Evolutionary conservation across 1,284 basidiomycete genomes (phyloP).

Genomic region (Chiua sp.): DNA sequence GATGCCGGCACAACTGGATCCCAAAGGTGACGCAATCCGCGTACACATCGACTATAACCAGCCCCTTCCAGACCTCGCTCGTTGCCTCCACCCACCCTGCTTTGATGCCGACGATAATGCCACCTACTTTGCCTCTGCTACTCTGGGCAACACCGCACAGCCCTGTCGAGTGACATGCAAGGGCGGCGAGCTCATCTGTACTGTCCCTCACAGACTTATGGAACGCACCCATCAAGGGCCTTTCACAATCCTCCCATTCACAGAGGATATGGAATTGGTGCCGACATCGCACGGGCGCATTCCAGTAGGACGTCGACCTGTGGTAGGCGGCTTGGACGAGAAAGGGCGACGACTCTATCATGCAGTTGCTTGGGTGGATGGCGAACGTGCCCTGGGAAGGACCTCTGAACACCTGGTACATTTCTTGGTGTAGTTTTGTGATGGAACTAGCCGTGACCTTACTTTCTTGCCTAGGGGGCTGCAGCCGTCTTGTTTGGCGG

Average conservation of each 20-base stretch:
- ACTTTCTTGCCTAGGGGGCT: neutral
- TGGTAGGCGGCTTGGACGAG: conserved; percentile 8
- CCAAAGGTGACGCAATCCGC: neutral
- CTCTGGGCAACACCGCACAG: neutral
- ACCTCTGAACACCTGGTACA: conserved; percentile 10
- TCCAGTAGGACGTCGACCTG: conserved; percentile 6
- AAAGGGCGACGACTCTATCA: conserved; percentile 1
- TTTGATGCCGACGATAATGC: conserved; percentile 6
- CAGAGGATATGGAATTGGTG: conserved; percentile 2
- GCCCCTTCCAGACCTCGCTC: neutral
- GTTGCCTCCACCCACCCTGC: conserved; percentile 10
- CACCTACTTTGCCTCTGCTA: conserved; percentile 2
- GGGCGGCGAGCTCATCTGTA: conserved; percentile 1
- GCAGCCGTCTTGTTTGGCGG: neutral
- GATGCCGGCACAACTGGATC: neutral
- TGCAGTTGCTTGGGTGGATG: conserved; percentile 6
- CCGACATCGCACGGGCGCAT: conserved; percentile 7
- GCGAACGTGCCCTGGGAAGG: conserved; percentile 8
- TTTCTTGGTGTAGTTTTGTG: neutral
- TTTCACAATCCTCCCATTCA: conserved; percentile 11
- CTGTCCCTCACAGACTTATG: neutral
- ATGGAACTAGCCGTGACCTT: neutral
- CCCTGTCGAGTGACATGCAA: conserved; percentile 11
- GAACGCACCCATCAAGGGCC: conserved; percentile 1
- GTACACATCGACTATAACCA: neutral